phyloP scores from a whole-genome alignment of 768 basidiomycete species.

The Rhodotorula taiwanensis region DNA sequence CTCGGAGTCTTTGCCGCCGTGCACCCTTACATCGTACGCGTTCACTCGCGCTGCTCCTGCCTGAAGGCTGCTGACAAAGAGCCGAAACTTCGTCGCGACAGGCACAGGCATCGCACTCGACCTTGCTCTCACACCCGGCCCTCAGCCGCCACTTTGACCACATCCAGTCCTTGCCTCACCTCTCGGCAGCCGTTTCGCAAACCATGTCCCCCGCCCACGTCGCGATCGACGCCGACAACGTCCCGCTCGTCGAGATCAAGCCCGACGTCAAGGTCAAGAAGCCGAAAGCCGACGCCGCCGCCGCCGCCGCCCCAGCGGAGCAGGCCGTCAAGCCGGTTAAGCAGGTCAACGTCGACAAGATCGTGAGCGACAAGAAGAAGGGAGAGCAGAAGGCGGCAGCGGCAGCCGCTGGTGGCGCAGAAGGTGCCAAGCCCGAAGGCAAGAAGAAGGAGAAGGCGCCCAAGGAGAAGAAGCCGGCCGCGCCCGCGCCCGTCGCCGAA shows the following conservation, averaged over 20 bases:
- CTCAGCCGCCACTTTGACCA: conserved; percentile 93
- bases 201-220: conserved; percentile 52
- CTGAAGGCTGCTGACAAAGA: background rate
- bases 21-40: conserved; percentile 69
- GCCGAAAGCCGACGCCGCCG: conserved; percentile 54
- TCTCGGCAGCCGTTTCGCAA: conserved; percentile 55
- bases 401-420: conserved; percentile 28
- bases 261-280: conserved; percentile 60
- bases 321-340: conserved; percentile 47
- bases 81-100: conserved; percentile 42
- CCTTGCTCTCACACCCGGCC: conserved; percentile 71
- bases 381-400: conserved; percentile 14
- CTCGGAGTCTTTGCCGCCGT: conserved; percentile 83
- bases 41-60: background rate
- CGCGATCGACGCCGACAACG: conserved; percentile 63
- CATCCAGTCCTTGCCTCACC: conserved; percentile 64
- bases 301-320: conserved; percentile 40
- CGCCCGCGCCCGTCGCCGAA: background rate
- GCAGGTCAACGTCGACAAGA: conserved; percentile 49
- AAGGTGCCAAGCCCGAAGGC: conserved; percentile 32
- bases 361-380: conserved; percentile 16
- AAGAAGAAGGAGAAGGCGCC: background rate
- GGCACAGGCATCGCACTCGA: conserved; percentile 63
- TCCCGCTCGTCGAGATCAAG: conserved; percentile 68
- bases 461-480: background rate